These are phyloP conservation scores for Amanita inopinata DNA, from an alignment of 768 basidiomycete genomes.

Conservation along the genomic window DNA sequence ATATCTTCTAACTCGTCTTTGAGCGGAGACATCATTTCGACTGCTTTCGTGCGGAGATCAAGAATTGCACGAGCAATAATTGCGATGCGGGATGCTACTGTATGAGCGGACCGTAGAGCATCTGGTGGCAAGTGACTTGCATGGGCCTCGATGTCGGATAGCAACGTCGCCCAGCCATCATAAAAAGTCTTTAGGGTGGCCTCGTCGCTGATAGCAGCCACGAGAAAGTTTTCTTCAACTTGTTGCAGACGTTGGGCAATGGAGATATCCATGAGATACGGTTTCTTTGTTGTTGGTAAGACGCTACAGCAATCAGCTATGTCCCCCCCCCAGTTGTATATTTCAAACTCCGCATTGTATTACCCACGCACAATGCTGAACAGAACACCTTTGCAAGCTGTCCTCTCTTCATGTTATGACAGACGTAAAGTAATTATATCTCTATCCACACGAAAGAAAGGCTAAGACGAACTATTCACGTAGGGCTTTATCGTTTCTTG, in stretches of 20 bases:
- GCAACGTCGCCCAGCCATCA: background rate
- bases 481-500: too few species aligned
- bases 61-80: background rate
- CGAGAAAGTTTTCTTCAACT: background rate
- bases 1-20: background rate
- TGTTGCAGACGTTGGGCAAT: background rate
- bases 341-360: too few species aligned
- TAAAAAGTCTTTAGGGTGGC: background rate
- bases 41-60: background rate
- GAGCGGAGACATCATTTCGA: background rate
- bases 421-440: too few species aligned
- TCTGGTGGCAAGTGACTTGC: background rate
- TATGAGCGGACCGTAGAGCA: background rate
- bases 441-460: too few species aligned
- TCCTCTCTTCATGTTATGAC: too few species aligned
- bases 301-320: too few species aligned
- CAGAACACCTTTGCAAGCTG: too few species aligned
- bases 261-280: constrained; percentile 1
- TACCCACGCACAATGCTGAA: too few species aligned
- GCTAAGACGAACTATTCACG: too few species aligned
- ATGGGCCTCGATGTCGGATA: background rate
- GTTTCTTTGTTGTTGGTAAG: too few species aligned
- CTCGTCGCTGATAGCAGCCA: background rate
- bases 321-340: too few species aligned
- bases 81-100: background rate